Conservation (phyloP, 768 basidiomycete species). For the Clathrus columnatus region DNA sequence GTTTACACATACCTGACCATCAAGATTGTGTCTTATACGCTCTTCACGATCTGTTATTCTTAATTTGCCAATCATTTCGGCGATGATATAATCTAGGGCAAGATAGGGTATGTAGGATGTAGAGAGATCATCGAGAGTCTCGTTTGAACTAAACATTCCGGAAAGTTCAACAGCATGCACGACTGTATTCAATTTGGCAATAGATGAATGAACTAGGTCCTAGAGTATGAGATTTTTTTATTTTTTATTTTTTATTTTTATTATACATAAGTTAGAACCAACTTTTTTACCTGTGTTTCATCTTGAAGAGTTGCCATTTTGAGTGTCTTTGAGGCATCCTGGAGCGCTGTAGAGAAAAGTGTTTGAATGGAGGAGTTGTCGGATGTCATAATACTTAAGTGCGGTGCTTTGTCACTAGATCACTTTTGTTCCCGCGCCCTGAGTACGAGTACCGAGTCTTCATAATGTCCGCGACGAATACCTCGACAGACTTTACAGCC, state of each 20-base stretch:
- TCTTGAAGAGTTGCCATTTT: constrained; percentile 34
- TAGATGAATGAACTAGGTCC: constrained; percentile 49
- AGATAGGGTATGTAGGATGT: constrained; percentile 72
- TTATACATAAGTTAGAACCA: not conserved
- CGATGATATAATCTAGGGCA: constrained; percentile 56
- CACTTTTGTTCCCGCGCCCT: not conserved
- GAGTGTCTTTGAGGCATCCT: constrained; percentile 29
- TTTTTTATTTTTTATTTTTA: constrained; percentile 1
- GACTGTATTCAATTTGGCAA: constrained; percentile 48
- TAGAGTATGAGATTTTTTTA: constrained; percentile 22
- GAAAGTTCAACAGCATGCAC: constrained; percentile 47
- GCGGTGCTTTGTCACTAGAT: not conserved
- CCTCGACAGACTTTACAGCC: constrained; percentile 72
- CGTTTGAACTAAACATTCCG: constrained; percentile 76
- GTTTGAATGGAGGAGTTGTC: constrained; percentile 23
- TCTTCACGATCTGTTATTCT: constrained; percentile 47
- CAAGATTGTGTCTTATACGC: constrained; percentile 45
- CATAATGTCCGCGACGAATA: constrained; percentile 19
- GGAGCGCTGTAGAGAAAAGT: constrained; percentile 34
- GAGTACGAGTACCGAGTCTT: not conserved
- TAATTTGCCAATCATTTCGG: constrained; percentile 57
- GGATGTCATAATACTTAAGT: not conserved
- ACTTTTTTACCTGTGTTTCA: constrained; percentile 34
- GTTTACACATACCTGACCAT: constrained; percentile 45
- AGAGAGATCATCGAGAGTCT: constrained; percentile 72